These are phyloP conservation scores for Gryganskiella cystojenkinii DNA, from an alignment of 192 early-diverging fungal genomes.

Conservation along the genomic window DNA sequence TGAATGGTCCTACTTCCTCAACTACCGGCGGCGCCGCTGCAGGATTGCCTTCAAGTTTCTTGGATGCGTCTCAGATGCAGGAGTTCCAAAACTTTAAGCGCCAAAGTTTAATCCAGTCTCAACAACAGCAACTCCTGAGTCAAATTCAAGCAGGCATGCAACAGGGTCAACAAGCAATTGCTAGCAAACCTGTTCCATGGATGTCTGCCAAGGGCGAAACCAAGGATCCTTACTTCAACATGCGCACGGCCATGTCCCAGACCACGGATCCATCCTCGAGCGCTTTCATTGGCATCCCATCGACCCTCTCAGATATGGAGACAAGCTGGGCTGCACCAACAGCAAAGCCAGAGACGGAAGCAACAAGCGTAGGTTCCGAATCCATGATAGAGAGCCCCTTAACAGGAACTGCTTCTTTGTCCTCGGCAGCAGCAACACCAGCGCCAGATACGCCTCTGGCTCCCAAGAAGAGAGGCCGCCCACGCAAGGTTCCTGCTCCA, in stretches of 20 bases:
- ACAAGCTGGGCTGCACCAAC: background rate
- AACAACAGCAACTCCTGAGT: slow-evolving; percentile 33
- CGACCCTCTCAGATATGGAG: slow-evolving; percentile 1
- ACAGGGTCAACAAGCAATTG: slow-evolving; percentile 7
- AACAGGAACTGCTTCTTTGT: too few relatives aligned
- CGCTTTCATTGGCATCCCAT: slow-evolving; percentile 27
- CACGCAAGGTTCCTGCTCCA: slow-evolving; percentile 24
- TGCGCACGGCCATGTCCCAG: slow-evolving; percentile 39
- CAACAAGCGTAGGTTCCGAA: background rate
- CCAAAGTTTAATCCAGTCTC: slow-evolving; percentile 21
- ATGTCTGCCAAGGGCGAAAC: background rate
- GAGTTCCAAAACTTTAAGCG: slow-evolving; percentile 47
- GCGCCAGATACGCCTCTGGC: slow-evolving; percentile 17
- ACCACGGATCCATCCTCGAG: slow-evolving; percentile 31
- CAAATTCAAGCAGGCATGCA: slow-evolving; percentile 41
- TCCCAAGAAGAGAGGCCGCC: slow-evolving; percentile 52
- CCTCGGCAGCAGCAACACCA: background rate
- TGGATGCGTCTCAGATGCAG: slow-evolving; percentile 47
- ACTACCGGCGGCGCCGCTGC: background rate
- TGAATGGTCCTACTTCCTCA: background rate
- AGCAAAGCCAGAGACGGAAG: background rate
- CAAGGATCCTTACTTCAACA: slow-evolving; percentile 38
- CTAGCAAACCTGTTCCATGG: slow-evolving; percentile 33
- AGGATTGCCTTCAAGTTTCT: slow-evolving; percentile 32
- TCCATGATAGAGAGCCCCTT: background rate